Conservation (phyloP, 73 alveolate genomes). For the Symbiodinium natans region DNA sequence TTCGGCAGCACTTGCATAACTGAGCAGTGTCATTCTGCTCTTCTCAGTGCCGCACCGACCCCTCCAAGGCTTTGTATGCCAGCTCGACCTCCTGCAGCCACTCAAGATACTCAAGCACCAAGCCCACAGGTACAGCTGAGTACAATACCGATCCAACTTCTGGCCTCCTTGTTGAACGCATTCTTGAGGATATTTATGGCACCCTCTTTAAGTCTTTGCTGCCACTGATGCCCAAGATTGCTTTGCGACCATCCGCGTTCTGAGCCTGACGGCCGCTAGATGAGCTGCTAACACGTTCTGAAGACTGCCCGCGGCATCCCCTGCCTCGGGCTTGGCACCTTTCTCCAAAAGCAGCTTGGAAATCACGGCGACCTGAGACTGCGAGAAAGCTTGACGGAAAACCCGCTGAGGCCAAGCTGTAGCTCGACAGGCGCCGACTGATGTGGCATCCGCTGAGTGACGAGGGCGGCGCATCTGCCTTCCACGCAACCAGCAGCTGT, state of each 20-base stretch:
- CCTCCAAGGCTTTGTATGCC: slow-evolving; percentile 56
- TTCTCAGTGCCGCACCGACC: background rate
- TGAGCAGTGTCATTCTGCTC: too few species aligned
- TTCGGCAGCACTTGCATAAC: too few species aligned
- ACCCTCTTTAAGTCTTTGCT: slow-evolving; percentile 74
- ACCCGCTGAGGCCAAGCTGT: background rate
- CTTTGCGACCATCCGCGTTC: slow-evolving; percentile 61
- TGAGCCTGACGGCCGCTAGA: background rate
- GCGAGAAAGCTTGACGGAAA: too few species aligned
- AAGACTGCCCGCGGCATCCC: too few species aligned
- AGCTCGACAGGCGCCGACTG: too few species aligned
- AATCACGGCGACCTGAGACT: slow-evolving; percentile 20
- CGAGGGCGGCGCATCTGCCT: slow-evolving; percentile 39
- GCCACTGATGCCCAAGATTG: slow-evolving; percentile 81
- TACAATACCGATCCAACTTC: too few species aligned
- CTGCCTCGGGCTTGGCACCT: slow-evolving; percentile 62
- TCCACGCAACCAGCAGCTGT: slow-evolving; percentile 47
- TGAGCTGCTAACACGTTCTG: background rate
- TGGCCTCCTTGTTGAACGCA: slow-evolving; percentile 60
- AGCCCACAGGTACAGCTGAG: too few species aligned
- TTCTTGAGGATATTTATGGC: slow-evolving; percentile 54
- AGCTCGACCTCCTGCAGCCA: slow-evolving; percentile 20
- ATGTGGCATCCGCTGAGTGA: too few species aligned
- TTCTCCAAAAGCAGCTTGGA: slow-evolving; percentile 60
- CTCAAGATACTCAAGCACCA: background rate